phyloP scores from a whole-genome alignment of 106 monocot species.

The Posidonia australis region DNA sequence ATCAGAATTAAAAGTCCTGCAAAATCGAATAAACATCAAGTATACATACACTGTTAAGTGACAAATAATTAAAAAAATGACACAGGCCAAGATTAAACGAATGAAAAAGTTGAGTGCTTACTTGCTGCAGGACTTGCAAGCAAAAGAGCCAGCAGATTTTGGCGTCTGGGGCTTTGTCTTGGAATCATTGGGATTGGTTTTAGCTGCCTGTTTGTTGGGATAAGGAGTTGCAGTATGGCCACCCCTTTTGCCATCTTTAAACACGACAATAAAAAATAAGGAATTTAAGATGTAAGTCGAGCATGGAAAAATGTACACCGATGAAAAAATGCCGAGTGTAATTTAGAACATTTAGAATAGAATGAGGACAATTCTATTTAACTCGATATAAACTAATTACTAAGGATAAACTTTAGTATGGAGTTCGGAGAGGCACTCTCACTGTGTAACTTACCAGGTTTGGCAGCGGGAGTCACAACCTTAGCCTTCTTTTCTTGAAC shows the following conservation, averaged over 20 bases:
- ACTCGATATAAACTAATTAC: too few species aligned
- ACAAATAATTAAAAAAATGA: too few species aligned
- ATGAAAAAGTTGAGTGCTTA: too few species aligned
- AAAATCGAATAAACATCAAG: not conserved
- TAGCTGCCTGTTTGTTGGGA: constrained; percentile 46
- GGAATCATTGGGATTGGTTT: constrained; percentile 40
- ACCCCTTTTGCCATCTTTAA: constrained; percentile 44
- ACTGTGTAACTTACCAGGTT: constrained; percentile 37
- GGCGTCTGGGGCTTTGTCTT: constrained; percentile 50
- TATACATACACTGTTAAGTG: too few species aligned
- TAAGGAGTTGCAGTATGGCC: constrained; percentile 54
- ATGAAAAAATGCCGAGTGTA: too few species aligned
- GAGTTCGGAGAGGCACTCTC: too few species aligned
- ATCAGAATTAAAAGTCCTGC: constrained; percentile 69
- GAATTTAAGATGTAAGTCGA: too few species aligned
- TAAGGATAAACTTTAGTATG: too few species aligned
- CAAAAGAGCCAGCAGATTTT: constrained; percentile 37
- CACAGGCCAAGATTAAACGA: too few species aligned
- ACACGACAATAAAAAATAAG: too few species aligned
- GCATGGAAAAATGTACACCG: not conserved
- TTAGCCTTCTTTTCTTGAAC: constrained; percentile 26
- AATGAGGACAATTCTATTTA: not conserved
- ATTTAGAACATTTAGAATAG: not conserved
- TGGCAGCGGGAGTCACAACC: constrained; percentile 19
- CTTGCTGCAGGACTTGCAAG: constrained; percentile 82